A percentile compares a stretch with the other conserved stretches of the same genome.
Conservation (phyloP, 108 stramenopile species). For the Fragilaria crotonensis region DNA sequence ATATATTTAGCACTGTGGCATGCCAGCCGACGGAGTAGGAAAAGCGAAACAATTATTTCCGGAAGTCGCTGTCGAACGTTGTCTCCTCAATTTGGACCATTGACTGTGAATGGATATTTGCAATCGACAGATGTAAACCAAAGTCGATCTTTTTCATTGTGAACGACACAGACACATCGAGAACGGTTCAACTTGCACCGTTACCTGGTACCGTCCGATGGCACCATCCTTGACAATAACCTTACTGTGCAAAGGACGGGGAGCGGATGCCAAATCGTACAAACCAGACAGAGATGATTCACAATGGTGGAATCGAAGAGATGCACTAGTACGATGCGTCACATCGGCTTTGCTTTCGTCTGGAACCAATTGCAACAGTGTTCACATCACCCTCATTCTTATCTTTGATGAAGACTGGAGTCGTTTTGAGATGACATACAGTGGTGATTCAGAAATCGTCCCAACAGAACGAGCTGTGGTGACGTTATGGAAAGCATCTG, state of each 20-base stretch:
- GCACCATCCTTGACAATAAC: constrained; percentile 21
- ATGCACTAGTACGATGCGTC: constrained; percentile 70
- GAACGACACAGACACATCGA: too few species aligned
- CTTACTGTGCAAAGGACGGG: constrained; percentile 54
- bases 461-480: constrained; percentile 53
- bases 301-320: constrained; percentile 64
- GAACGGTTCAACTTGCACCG: background rate
- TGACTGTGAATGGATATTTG: too few species aligned
- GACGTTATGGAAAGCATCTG: constrained; percentile 51
- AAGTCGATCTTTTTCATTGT: too few species aligned
- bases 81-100: too few species aligned
- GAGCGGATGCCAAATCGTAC: constrained; percentile 46
- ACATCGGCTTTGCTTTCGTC: constrained; percentile 58
- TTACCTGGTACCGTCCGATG: background rate
- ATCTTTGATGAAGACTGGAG: constrained; percentile 59
- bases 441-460: constrained; percentile 1
- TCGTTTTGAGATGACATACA: constrained; percentile 18
- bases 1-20: too few species aligned
- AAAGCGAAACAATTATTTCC: too few species aligned
- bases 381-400: constrained; percentile 24
- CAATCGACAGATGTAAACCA: too few species aligned
- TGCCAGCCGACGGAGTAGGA: too few species aligned
- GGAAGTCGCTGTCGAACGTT: too few species aligned
- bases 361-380: background rate
- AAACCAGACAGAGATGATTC: constrained; percentile 62